Evolutionary conservation across 2,329 filamentous ascomycete genomes (phyloP), one percentile per base, ranked within the genome.

Genomic region (Phaeophleospora eucalypticola): DNA sequence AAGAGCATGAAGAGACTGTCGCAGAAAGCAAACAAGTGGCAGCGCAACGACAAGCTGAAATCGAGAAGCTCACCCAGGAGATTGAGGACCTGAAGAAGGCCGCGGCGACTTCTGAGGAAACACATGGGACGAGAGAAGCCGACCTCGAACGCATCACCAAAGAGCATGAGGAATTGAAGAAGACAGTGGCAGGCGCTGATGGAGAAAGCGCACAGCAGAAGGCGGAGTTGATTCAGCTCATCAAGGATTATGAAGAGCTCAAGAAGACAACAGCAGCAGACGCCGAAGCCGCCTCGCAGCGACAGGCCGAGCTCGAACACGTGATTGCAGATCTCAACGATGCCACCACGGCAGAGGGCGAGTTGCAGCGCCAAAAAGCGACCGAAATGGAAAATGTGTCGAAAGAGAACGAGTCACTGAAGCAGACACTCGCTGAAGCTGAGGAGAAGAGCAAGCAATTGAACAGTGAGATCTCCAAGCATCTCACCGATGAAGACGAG

Each of bases 11-110:
- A 10, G 36, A 17, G 16, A 37, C 7, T 12, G 12, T 29, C 12
- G 24, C 24, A 29, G 27, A 51, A 58, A 24, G 62, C 58, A 35
- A 61, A 60, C 21, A 58, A 61, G 52, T 24, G 24, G 20, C 20
- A 9, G 20, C 36, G 17, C 36, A 36, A 16, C 43, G 46, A 50
- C 10, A 46, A 53, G 32, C 36, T 53, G 24, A 52, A 48, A n/a
- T 29, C 7, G 49, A 56, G 37, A 42, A 35, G 10, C 41, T 45
- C 9, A 43, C 51, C 10, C 36, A 53, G 41, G 47, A 55, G 38
- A 43, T 48, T 4, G 50, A 51, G 17, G 50, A 53, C 39, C 43
- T 36, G 2, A 21, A 29, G 16, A 6, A 21, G 19, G 19, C 37
- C 14, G 17, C 19, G 4, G 15, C 37, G 4, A 15, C 20, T 3